These are phyloP conservation scores for Starmerella bacillaris DNA, from an alignment of 805 yeast genomes.

Conservation along the genomic window DNA sequence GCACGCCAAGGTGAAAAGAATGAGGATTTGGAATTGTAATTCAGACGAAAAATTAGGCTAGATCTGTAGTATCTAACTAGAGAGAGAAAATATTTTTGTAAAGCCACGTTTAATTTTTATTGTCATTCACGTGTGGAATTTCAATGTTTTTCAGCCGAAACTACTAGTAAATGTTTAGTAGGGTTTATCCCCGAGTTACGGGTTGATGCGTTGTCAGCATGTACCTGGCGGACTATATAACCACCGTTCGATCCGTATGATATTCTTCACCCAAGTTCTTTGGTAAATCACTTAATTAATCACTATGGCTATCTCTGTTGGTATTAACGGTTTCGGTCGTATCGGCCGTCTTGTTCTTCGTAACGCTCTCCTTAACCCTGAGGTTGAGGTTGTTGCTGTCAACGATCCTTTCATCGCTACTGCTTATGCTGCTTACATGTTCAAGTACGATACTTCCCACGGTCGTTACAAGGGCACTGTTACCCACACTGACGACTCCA, in stretches of 20 bases:
- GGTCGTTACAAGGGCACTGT: slow-evolving; percentile 70
- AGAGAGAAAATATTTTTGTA: neutral
- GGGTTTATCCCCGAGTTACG: neutral
- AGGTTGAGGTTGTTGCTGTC: slow-evolving; percentile 69
- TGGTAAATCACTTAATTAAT: neutral
- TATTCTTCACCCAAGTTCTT: slow-evolving; percentile 1
- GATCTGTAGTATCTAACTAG: neutral
- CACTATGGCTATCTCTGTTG: slow-evolving; percentile 39
- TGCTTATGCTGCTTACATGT: slow-evolving; percentile 86
- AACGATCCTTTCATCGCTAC: slow-evolving; percentile 82
- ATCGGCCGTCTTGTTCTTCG: slow-evolving; percentile 78
- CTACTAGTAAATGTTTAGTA: neutral
- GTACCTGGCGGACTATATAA: slow-evolving; percentile 1
- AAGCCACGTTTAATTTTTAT: neutral
- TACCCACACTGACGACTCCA: slow-evolving; percentile 34
- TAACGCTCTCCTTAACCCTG: slow-evolving; percentile 55
- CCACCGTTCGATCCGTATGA: neutral
- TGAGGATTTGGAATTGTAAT: neutral
- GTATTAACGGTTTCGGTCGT: slow-evolving; percentile 91
- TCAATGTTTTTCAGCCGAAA: slow-evolving; percentile 1
- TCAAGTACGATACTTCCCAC: slow-evolving; percentile 90
- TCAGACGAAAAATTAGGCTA: neutral
- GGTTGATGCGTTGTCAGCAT: slow-evolving; percentile 3
- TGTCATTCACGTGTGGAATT: neutral
- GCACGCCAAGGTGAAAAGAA: neutral